Conservation (phyloP, 257 asterid species). For the Primulina huaijiensis region DNA sequence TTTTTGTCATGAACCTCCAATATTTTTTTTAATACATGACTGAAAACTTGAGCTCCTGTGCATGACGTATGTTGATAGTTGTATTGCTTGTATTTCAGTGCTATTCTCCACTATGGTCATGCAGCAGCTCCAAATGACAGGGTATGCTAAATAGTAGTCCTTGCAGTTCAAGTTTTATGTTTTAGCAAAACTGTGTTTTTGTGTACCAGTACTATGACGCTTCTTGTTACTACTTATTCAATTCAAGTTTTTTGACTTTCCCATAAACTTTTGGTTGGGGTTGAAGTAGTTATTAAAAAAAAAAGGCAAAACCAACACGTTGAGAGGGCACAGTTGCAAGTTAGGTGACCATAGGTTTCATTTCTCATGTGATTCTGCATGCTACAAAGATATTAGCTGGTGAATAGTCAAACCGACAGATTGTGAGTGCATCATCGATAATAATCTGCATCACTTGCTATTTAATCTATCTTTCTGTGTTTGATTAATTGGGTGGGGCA, state of each 20-base stretch:
- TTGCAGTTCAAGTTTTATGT: conserved; percentile 20
- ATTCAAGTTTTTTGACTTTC: not conserved
- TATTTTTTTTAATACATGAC: conserved; percentile 9
- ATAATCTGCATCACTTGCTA: too few relatives aligned
- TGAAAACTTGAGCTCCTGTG: conserved; percentile 1
- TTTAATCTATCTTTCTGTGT: too few relatives aligned
- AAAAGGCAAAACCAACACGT: not conserved
- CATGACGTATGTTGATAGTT: conserved; percentile 25
- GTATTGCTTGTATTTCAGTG: conserved; percentile 40
- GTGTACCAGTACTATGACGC: not conserved
- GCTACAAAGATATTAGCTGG: too few relatives aligned
- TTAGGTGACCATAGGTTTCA: too few relatives aligned
- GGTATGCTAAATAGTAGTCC: conserved; percentile 43
- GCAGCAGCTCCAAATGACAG: conserved; percentile 98
- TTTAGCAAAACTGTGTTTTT: not conserved
- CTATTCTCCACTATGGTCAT: conserved; percentile 97
- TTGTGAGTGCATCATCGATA: too few relatives aligned
- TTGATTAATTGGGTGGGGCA: too few relatives aligned
- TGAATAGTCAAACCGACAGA: too few relatives aligned
- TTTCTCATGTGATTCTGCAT: too few relatives aligned
- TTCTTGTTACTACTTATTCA: not conserved
- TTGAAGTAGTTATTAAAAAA: not conserved
- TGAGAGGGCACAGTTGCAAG: not conserved
- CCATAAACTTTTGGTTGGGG: not conserved
- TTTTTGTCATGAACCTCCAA: not conserved